Evolutionary conservation across 1,139 yeast species (phyloP).

Genomic region (Protomyces lactucae-debilis): DNA sequence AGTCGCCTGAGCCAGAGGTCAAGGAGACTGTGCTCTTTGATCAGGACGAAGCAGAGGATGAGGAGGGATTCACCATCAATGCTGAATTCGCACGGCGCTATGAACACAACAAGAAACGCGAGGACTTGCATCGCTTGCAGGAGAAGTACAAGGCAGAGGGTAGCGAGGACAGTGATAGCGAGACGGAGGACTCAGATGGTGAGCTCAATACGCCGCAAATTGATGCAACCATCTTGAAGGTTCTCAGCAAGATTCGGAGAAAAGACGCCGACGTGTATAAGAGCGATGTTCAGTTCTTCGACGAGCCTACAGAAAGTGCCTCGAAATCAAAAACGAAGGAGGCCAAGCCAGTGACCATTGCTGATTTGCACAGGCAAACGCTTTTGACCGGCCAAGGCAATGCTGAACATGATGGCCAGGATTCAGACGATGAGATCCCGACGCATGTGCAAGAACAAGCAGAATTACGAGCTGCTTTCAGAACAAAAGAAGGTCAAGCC

Average conservation of each 20-base stretch:
- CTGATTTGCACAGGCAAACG: slow-evolving; percentile 86
- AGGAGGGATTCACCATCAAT: slow-evolving; percentile 37
- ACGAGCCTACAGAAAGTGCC: slow-evolving; percentile 27
- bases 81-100: slow-evolving; percentile 38
- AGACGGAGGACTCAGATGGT: slow-evolving; percentile 91
- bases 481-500: slow-evolving; percentile 45
- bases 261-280: slow-evolving; percentile 61
- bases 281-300: slow-evolving; percentile 43
- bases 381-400: slow-evolving; percentile 59
- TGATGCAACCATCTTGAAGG: slow-evolving; percentile 70
- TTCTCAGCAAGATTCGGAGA: slow-evolving; percentile 61
- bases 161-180: slow-evolving; percentile 46
- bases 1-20: slow-evolving; percentile 5
- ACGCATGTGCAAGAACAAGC: slow-evolving; percentile 31
- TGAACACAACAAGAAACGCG: slow-evolving; percentile 40
- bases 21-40: slow-evolving; percentile 30
- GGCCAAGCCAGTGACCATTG: slow-evolving; percentile 78
- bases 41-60: slow-evolving; percentile 34
- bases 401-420: slow-evolving; percentile 44
- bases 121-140: slow-evolving; percentile 37
- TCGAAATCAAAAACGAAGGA: slow-evolving; percentile 34
- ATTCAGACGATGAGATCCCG: slow-evolving; percentile 30
- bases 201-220: slow-evolving; percentile 81
- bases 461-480: slow-evolving; percentile 52
- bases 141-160: slow-evolving; percentile 35